These are phyloP conservation scores for Entomortierella chlamydospora DNA, from an alignment of 192 early-diverging fungal genomes.

Conservation along the genomic window DNA sequence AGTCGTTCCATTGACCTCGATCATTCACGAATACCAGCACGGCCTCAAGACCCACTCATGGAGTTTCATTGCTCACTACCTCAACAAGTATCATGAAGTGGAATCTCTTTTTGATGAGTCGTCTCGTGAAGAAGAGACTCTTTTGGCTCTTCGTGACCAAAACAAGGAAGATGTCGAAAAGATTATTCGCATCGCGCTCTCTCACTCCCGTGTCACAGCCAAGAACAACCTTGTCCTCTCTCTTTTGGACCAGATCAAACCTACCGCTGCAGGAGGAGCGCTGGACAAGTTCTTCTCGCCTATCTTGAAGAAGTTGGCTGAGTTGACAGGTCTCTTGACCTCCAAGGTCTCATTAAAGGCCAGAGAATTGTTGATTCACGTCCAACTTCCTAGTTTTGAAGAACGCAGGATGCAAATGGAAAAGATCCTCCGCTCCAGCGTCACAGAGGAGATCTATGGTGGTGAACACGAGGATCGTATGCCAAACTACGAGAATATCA, in stretches of 20 bases:
- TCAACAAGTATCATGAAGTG: constrained; percentile 87
- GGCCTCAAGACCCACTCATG: constrained; percentile 85
- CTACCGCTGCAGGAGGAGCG: constrained; percentile 68
- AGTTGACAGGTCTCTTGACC: constrained; percentile 77
- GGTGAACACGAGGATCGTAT: constrained; percentile 76
- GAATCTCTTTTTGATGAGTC: constrained; percentile 85
- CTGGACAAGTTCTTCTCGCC: constrained; percentile 80
- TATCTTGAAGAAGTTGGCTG: constrained; percentile 83
- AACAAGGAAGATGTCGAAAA: constrained; percentile 83
- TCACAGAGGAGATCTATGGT: constrained; percentile 83
- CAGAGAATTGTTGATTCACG: constrained; percentile 93
- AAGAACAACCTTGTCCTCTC: constrained; percentile 84
- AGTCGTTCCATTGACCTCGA: constrained; percentile 72
- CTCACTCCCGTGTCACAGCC: constrained; percentile 83
- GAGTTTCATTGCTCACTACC: constrained; percentile 74
- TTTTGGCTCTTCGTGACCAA: constrained; percentile 87
- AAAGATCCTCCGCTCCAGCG: constrained; percentile 80
- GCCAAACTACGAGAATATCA: constrained; percentile 81
- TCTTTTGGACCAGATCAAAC: constrained; percentile 85
- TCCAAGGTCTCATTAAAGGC: constrained; percentile 94
- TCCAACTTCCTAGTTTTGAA: constrained; percentile 91
- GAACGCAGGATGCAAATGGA: constrained; percentile 89
- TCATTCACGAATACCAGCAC: constrained; percentile 76
- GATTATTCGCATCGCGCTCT: constrained; percentile 77
- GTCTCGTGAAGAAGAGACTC: constrained; percentile 82